Conservation (phyloP, 2,329 filamentous ascomycete species). For the Dothiorella sarmentorum region DNA sequence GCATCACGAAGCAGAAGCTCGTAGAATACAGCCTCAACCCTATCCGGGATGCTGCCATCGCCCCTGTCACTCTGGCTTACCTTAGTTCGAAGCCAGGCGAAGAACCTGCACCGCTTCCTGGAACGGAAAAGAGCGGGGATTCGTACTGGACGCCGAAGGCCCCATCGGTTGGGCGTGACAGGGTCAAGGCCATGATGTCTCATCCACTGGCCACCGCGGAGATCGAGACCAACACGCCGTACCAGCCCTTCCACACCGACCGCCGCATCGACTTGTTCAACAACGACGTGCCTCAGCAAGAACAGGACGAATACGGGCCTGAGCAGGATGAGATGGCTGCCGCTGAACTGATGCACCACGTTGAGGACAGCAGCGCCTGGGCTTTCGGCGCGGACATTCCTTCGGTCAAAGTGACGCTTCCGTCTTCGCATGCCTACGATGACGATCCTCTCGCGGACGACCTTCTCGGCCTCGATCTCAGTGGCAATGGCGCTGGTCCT, state of each 20-base stretch:
- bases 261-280: slow-evolving; percentile 75
- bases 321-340: slow-evolving; percentile 25
- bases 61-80: slow-evolving; percentile 31
- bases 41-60: slow-evolving; percentile 55
- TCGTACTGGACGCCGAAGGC: slow-evolving; percentile 15
- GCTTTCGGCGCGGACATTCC: slow-evolving; percentile 47
- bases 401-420: slow-evolving; percentile 33
- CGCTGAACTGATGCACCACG: slow-evolving; percentile 27
- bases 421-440: slow-evolving; percentile 33
- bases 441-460: slow-evolving; percentile 30
- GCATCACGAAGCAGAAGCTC: slow-evolving; percentile 55
- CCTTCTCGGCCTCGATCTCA: slow-evolving; percentile 44
- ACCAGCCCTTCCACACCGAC: slow-evolving; percentile 94
- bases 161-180: not conserved
- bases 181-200: not conserved
- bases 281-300: slow-evolving; percentile 26
- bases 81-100: slow-evolving; percentile 31
- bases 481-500: not conserved
- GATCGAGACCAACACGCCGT: slow-evolving; percentile 92
- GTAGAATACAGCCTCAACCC: slow-evolving; percentile 65
- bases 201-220: slow-evolving; percentile 66
- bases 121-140: not conserved
- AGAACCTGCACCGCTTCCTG: slow-evolving; percentile 10
- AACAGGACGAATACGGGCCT: slow-evolving; percentile 25
- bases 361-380: slow-evolving; percentile 43